A percentile compares a stretch with the other conserved stretches of the same genome.
Conservation (phyloP, 2,329 filamentous ascomycete genomes). For the Fulvia fulva region DNA sequence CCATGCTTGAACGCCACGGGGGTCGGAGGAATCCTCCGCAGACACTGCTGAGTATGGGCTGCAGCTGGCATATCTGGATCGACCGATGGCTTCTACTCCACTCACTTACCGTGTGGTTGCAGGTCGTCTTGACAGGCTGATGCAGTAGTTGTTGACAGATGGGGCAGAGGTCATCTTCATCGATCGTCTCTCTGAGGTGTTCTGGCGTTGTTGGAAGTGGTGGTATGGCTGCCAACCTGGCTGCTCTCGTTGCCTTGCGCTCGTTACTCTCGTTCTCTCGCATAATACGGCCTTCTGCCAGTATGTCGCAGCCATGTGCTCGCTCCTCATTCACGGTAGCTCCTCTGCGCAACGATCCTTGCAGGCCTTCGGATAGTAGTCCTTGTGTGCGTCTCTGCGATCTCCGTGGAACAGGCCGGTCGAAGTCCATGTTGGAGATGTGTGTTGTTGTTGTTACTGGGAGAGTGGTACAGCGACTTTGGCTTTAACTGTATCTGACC, state of each 20-base stretch:
- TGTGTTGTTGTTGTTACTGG: neutral
- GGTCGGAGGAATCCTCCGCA: too few relatives aligned
- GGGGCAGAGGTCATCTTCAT: constrained; percentile 44
- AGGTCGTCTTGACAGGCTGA: constrained; percentile 41
- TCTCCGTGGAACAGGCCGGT: neutral
- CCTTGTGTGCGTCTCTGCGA: neutral
- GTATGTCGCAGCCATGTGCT: neutral
- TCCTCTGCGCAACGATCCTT: neutral
- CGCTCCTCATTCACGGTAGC: neutral
- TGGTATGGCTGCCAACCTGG: neutral
- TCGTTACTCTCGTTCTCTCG: neutral
- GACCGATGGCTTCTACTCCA: too few relatives aligned
- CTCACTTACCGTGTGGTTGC: constrained; percentile 42
- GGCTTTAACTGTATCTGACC: neutral
- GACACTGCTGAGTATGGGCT: too few relatives aligned
- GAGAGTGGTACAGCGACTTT: neutral
- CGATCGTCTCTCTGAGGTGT: constrained; percentile 18
- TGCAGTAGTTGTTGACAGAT: constrained; percentile 45
- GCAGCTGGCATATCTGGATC: too few relatives aligned
- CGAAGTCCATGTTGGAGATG: neutral
- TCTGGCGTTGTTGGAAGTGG: neutral
- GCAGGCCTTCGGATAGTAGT: neutral
- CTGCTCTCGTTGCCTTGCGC: too few relatives aligned
- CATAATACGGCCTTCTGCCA: neutral
- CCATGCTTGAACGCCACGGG: too few relatives aligned